These are phyloP conservation scores for Aegilops sharonensis DNA, from an alignment of 176 grass and related monocot genomes.

Conservation along the genomic window DNA sequence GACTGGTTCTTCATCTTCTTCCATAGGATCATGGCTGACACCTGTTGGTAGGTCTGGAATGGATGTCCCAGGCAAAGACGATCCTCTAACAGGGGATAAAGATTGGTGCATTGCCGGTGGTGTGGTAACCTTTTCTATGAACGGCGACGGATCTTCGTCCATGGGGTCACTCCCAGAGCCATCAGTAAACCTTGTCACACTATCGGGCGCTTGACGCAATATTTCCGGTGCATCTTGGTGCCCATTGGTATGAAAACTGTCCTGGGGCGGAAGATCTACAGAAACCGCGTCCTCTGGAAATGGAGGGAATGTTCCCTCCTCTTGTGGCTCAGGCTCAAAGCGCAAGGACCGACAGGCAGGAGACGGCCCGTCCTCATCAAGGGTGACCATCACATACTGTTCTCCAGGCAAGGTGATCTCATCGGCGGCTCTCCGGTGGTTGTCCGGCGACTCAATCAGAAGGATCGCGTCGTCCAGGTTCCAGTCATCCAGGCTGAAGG, in stretches of 20 bases:
- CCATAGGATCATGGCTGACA: background rate
- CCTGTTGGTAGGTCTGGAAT: background rate
- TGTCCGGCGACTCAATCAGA: slow-evolving; percentile 46
- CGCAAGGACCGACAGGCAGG: slow-evolving; percentile 17
- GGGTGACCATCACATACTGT: slow-evolving; percentile 57
- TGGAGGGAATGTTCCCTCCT: slow-evolving; percentile 56
- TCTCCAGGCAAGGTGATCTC: slow-evolving; percentile 79
- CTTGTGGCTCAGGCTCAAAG: slow-evolving; percentile 35
- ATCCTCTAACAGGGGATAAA: background rate
- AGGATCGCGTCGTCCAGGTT: slow-evolving; percentile 60
- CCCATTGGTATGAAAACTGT: slow-evolving; percentile 16
- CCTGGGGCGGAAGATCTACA: background rate
- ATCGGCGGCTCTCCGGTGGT: slow-evolving; percentile 56
- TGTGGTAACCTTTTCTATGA: slow-evolving; percentile 33
- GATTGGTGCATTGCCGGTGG: slow-evolving; percentile 12
- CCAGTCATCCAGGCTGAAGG: slow-evolving; percentile 67
- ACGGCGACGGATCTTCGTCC: slow-evolving; percentile 32
- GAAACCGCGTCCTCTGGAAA: slow-evolving; percentile 43
- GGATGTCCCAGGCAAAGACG: slow-evolving; percentile 25
- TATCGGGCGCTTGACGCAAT: slow-evolving; percentile 41
- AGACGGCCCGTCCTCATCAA: slow-evolving; percentile 59
- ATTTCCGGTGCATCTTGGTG: slow-evolving; percentile 45
- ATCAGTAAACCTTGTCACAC: slow-evolving; percentile 16
- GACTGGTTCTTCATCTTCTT: background rate
- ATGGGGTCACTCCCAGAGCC: slow-evolving; percentile 26